phyloP scores from a whole-genome alignment of 164 flowering plant species.

The Warburgia ugandensis region DNA sequence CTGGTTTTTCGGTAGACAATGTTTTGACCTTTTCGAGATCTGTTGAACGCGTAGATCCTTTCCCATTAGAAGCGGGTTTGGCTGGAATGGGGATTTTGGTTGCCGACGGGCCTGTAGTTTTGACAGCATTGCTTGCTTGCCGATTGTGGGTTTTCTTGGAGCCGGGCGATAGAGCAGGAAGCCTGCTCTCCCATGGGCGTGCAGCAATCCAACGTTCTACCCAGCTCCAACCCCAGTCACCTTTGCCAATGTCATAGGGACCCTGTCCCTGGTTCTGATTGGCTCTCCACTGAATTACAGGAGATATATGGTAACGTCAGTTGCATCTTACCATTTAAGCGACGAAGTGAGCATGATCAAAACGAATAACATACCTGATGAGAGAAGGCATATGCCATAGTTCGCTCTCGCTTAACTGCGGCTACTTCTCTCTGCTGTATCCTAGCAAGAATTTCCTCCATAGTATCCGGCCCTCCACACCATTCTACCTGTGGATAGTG shows the following conservation, averaged over 20 bases:
- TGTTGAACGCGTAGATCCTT: slow-evolving; percentile 14
- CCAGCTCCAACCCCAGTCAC: slow-evolving; percentile 96
- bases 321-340: not conserved
- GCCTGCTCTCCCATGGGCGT: slow-evolving; percentile 87
- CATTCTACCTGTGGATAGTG: slow-evolving; percentile 68
- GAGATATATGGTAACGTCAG: not conserved
- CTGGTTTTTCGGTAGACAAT: slow-evolving; percentile 38
- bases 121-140: slow-evolving; percentile 23
- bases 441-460: slow-evolving; percentile 65
- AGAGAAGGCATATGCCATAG: slow-evolving; percentile 94
- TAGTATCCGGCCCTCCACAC: slow-evolving; percentile 75
- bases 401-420: slow-evolving; percentile 80
- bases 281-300: slow-evolving; percentile 60
- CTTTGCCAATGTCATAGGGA: slow-evolving; percentile 43
- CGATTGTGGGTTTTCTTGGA: slow-evolving; percentile 37
- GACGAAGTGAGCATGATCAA: not conserved
- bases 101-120: slow-evolving; percentile 11
- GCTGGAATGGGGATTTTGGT: slow-evolving; percentile 20
- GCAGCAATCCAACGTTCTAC: slow-evolving; percentile 91
- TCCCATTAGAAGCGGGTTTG: slow-evolving; percentile 38
- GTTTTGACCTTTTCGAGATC: slow-evolving; percentile 33
- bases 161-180: slow-evolving; percentile 24
- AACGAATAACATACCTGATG: slow-evolving; percentile 59
- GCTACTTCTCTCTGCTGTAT: slow-evolving; percentile 93
- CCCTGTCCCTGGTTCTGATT: slow-evolving; percentile 33